Conservation (phyloP, 495 filamentous ascomycete species). For the Hypoxylon lienhwacheense region DNA sequence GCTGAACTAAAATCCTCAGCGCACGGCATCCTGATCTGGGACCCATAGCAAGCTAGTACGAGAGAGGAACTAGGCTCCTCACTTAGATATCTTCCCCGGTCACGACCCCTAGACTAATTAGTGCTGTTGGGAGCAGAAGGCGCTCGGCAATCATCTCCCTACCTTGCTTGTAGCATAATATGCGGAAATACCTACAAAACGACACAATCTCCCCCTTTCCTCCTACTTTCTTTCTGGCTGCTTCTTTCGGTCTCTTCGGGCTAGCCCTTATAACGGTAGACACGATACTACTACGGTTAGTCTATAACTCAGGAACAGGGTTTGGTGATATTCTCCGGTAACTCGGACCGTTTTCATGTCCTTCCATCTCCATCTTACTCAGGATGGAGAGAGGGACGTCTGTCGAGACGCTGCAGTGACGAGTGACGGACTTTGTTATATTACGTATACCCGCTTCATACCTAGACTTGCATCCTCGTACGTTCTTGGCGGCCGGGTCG, state of each 20-base stretch:
- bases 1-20: conserved; percentile 30
- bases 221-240: neutral
- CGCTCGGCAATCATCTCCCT: conserved; percentile 17
- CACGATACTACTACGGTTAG: neutral
- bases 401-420: conserved; percentile 22
- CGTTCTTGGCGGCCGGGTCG: conserved; percentile 29
- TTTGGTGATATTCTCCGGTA: conserved; percentile 30
- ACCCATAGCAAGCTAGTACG: conserved; percentile 12
- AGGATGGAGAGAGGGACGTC: conserved; percentile 6
- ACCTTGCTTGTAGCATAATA: too few relatives aligned
- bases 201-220: conserved; percentile 8
- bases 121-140: conserved; percentile 19
- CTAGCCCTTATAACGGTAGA: conserved; percentile 1
- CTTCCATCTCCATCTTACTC: conserved; percentile 20
- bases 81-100: conserved; percentile 16
- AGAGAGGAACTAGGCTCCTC: conserved; percentile 13
- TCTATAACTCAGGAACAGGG: conserved; percentile 12
- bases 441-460: conserved; percentile 27
- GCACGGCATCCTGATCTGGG: conserved; percentile 23
- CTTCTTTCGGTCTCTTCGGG: conserved; percentile 4
- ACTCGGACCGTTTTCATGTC: conserved; percentile 29
- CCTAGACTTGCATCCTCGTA: conserved; percentile 27
- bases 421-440: conserved; percentile 34
- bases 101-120: conserved; percentile 19
- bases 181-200: too few relatives aligned